phyloP scores from a whole-genome alignment of 257 asterid genomes.

The Echium plantagineum region DNA sequence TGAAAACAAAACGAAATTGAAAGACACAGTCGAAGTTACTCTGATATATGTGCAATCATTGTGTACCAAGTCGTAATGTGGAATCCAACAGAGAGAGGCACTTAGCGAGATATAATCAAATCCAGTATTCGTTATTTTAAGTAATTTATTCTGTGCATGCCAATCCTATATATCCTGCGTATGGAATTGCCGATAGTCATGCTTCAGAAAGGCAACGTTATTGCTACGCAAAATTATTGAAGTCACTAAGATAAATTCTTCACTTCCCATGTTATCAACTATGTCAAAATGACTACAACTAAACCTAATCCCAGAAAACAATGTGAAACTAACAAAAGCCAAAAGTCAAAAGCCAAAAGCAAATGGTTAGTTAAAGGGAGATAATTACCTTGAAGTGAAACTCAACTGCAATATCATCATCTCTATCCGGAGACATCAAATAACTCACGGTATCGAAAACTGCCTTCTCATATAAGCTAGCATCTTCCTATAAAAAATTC shows the following conservation, averaged over 20 bases:
- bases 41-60: too few relatives aligned
- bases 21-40: too few relatives aligned
- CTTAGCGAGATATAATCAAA: too few relatives aligned
- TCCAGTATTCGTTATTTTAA: too few relatives aligned
- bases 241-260: not conserved
- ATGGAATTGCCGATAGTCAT: not conserved
- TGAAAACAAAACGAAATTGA: too few relatives aligned
- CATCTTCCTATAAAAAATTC: slow-evolving; percentile 40
- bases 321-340: not conserved
- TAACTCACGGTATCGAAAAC: slow-evolving; percentile 45
- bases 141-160: not conserved
- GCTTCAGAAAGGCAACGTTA: not conserved
- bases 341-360: too few relatives aligned
- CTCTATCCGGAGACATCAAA: slow-evolving; percentile 56
- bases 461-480: slow-evolving; percentile 60
- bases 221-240: not conserved
- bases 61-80: too few relatives aligned
- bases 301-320: not conserved
- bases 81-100: too few relatives aligned
- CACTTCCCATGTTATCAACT: not conserved
- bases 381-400: slow-evolving; percentile 52
- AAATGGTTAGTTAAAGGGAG: slow-evolving; percentile 1
- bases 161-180: not conserved
- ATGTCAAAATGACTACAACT: not conserved
- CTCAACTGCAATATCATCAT: slow-evolving; percentile 75